Evolutionary conservation across 225 moss, liverwort and hornwort genomes (phyloP), one percentile per base, ranked within the genome.

Genomic region (Pseudisothecium myosuroides): DNA sequence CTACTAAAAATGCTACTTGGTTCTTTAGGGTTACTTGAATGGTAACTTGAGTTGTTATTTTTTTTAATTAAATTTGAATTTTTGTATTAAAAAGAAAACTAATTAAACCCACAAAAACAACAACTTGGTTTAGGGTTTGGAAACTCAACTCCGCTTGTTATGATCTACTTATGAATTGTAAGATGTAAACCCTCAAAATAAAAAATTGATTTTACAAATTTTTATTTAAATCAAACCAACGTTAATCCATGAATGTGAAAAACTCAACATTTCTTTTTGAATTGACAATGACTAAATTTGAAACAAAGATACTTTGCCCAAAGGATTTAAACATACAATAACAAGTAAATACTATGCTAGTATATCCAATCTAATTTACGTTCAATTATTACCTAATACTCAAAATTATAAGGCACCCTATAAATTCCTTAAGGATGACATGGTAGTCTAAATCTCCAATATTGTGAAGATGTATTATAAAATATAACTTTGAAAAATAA

Each of bases 241-340:
- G 0, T n/a, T 4, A 22, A 0, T n/a, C 36, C 7, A 23, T 68
- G 4, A 68, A 0, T 68, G 1, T 68, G 4, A 1, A 6, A 68
- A 22, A n/a, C 22, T 11, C 22, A 68, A n/a, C 7, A n/a, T n/a
- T n/a, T 21, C 22, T 2, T n/a, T 13, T 68, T n/a, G n/a, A n/a
- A n/a, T n/a, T n/a, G n/a, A n/a, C n/a, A n/a, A n/a, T n/a, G n/a
- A n/a, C n/a, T n/a, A n/a, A n/a, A n/a, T n/a, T n/a, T n/a, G n/a
- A n/a, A n/a, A n/a, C n/a, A n/a, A n/a, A n/a, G n/a, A n/a, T n/a
- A n/a, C n/a, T n/a, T n/a, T n/a, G n/a, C n/a, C n/a, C n/a, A n/a
- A 69, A 41, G 8, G 7, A 13, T 4, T 69, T 41, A 1, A 69
- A 1, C 24, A 39, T 41, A 39, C 4, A 39, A 24, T 39, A 23